Base-by-base conservation (phyloP, 2,329 filamentous ascomycete species). In the Didymella arachidicola region DNA sequence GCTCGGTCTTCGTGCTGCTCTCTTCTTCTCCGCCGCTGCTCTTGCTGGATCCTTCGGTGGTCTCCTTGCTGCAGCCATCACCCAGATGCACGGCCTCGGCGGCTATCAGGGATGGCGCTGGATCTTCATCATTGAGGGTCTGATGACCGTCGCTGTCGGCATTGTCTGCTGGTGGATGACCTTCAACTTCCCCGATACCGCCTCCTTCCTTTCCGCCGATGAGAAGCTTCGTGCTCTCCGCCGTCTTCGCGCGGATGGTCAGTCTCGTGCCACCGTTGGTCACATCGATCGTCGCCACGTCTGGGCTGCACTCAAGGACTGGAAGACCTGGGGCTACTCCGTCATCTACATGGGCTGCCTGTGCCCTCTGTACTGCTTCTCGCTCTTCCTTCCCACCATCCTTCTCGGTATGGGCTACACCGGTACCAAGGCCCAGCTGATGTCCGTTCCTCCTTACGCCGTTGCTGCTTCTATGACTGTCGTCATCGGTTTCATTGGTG, bases 391-490 rank as follows among this genome's bases (percentile, higher is more conserved):
- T 57, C 84, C 85, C 1, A 92, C 77, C 16, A 79, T 81, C 56
- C 75, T 80, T 7, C 73, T 74, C 45, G 78, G 72, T 29, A 74
- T 76, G 74, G 74, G 84, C 5, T 86, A 90, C 78, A 79, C 82
- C 25, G 79, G 82, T 1, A 88, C 89, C 5, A 83, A 78, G 27
- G 86, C 89, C 0, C 90, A 94, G 72, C 82, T 94, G 7, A 82
- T 93, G 59, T 88, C 86, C 7, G 90, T 93, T 0, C 90, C 91
- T 0, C 90, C 91, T 0, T 94, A 95, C 70, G 90, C 87, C 1
- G 85, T 82, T 0, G 91, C 90, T 0, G 89, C 89, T 2, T 68
- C 90, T 2, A 65, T 93, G 27, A 94, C 91, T 0, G 82, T 95
- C 14, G 52, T 80, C 7, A 77, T 93, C 32, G 91, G 93, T 0